phyloP scores from a whole-genome alignment of 2,329 filamentous ascomycete species.

The Ilyonectria mors-panacis region DNA sequence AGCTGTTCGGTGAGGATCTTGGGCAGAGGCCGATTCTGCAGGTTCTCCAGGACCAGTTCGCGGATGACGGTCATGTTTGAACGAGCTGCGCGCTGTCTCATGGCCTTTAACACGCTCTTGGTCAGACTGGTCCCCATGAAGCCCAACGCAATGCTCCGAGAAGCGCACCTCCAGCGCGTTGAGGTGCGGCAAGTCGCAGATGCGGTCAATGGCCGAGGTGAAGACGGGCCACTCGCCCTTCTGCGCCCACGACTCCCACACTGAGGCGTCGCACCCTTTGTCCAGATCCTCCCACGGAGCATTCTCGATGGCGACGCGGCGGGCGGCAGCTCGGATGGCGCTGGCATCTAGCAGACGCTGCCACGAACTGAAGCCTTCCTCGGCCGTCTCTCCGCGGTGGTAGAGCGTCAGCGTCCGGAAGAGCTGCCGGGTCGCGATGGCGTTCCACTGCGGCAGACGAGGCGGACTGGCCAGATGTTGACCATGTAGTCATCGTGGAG shows the following conservation, averaged over 20 bases:
- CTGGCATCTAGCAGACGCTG: neutral
- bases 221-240: neutral
- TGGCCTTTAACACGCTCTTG: neutral
- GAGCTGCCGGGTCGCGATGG: neutral
- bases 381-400: neutral
- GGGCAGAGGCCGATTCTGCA: slow-evolving; percentile 37
- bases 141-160: neutral
- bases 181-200: neutral
- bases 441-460: slow-evolving; percentile 30
- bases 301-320: slow-evolving; percentile 23
- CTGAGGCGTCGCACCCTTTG: no score
- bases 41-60: slow-evolving; percentile 31
- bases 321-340: neutral
- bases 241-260: neutral
- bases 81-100: neutral
- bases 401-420: slow-evolving; percentile 8
- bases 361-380: neutral
- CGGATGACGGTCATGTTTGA: slow-evolving; percentile 10
- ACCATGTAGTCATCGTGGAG: rapidly evolving
- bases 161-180: neutral
- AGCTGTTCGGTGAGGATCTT: slow-evolving; percentile 28
- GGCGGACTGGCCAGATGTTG: neutral
- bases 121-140: neutral
- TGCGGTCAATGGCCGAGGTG: neutral
- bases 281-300: neutral